phyloP scores from a whole-genome alignment of 768 basidiomycete species.

The Asterophora lycoperdoides region DNA sequence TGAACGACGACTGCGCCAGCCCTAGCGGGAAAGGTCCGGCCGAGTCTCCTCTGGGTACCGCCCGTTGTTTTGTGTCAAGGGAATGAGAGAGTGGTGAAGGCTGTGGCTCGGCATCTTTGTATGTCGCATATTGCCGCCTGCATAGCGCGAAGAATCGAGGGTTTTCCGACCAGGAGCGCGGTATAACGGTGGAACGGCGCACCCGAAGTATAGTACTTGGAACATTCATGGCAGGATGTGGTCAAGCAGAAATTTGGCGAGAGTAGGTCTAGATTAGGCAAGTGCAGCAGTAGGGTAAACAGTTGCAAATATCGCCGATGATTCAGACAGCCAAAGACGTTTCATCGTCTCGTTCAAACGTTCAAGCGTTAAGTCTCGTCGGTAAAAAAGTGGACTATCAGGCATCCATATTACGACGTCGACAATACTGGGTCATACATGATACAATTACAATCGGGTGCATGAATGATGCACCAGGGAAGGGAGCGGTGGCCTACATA shows the following conservation, averaged over 20 bases:
- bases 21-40: slow-evolving; percentile 81
- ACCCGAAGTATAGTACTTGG: slow-evolving; percentile 12
- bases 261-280: neutral
- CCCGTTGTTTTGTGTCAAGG: slow-evolving; percentile 53
- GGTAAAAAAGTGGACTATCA: neutral
- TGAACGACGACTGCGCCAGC: slow-evolving; percentile 51
- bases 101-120: slow-evolving; percentile 33
- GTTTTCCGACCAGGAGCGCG: slow-evolving; percentile 6
- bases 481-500: neutral
- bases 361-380: no score
- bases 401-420: slow-evolving; percentile 3
- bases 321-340: neutral
- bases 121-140: slow-evolving; percentile 43
- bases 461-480: neutral
- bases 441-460: slow-evolving; percentile 5
- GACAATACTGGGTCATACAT: slow-evolving; percentile 6
- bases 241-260: neutral
- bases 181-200: slow-evolving; percentile 7
- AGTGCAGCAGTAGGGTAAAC: slow-evolving; percentile 4
- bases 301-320: slow-evolving; percentile 14
- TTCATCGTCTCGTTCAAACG: no score
- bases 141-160: slow-evolving; percentile 5
- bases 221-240: slow-evolving; percentile 17
- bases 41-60: slow-evolving; percentile 46
- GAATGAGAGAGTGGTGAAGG: slow-evolving; percentile 60